phyloP scores from a whole-genome alignment of 441 rosid species.

The Macaranga tanarius region DNA sequence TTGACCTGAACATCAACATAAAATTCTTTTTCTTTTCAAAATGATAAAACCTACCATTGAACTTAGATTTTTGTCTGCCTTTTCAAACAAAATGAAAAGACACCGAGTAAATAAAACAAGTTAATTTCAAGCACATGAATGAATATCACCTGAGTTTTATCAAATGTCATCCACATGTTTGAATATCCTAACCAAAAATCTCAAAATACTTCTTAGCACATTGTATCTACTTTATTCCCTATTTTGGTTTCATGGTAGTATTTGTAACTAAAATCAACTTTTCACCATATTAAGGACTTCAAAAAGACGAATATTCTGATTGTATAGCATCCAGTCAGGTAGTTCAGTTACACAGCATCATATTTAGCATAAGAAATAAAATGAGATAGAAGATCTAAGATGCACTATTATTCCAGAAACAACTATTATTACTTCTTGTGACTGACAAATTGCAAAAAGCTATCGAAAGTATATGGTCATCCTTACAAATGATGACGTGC shows the following conservation, averaged over 20 bases:
- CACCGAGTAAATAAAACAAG: background rate
- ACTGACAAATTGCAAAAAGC: conserved; percentile 1
- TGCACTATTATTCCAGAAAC: background rate
- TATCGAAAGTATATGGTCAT: conserved; percentile 7
- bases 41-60: background rate
- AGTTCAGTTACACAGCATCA: too few relatives aligned
- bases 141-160: too few relatives aligned
- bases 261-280: background rate
- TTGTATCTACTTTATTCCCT: too few relatives aligned
- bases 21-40: background rate
- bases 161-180: too few relatives aligned
- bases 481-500: conserved; percentile 59
- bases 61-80: background rate
- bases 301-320: too few relatives aligned
- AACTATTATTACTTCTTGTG: background rate
- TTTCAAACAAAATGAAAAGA: background rate
- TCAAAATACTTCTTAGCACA: background rate
- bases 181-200: too few relatives aligned
- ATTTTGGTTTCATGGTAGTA: background rate
- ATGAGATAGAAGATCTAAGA: background rate
- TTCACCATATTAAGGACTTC: background rate
- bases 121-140: too few relatives aligned
- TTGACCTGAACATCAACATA: background rate
- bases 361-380: too few relatives aligned
- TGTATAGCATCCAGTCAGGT: too few relatives aligned